These are phyloP conservation scores for Plectosphaerella plurivora DNA, from an alignment of 2,329 filamentous ascomycete species.

Conservation along the genomic window DNA sequence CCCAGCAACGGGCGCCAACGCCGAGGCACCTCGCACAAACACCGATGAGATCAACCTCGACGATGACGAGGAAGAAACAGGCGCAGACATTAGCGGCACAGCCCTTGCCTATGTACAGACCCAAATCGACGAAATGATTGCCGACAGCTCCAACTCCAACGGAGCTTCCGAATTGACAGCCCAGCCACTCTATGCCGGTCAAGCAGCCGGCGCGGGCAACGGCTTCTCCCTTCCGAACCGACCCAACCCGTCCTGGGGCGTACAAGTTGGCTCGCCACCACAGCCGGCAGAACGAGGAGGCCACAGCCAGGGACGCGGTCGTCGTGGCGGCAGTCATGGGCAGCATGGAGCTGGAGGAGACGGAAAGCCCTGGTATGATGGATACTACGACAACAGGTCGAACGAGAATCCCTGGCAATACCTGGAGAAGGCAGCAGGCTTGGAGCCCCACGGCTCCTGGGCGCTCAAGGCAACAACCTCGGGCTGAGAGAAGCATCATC, in stretches of 20 bases:
- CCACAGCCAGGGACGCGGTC: background rate
- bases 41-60: constrained; percentile 42
- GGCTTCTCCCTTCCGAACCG: constrained; percentile 9
- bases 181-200: constrained; percentile 3
- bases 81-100: constrained; percentile 5
- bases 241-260: constrained; percentile 10
- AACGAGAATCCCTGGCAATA: constrained; percentile 69
- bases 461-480: constrained; percentile 13
- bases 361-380: constrained; percentile 51
- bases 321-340: no score
- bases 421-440: constrained; percentile 42
- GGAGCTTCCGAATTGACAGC: background rate
- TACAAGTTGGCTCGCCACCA: background rate
- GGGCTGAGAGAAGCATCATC: background rate
- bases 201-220: constrained; percentile 4
- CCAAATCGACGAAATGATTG: constrained; percentile 9
- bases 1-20: constrained; percentile 24
- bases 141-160: background rate
- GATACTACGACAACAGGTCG: constrained; percentile 65
- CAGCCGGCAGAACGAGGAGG: constrained; percentile 1
- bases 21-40: constrained; percentile 32
- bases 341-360: constrained; percentile 5
- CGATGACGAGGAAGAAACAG: constrained; percentile 20
- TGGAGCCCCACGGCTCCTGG: constrained; percentile 43
- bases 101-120: constrained; percentile 10